These are phyloP conservation scores for Fraxinus ornus DNA, from an alignment of 305 asterid genomes.

Conservation along the genomic window DNA sequence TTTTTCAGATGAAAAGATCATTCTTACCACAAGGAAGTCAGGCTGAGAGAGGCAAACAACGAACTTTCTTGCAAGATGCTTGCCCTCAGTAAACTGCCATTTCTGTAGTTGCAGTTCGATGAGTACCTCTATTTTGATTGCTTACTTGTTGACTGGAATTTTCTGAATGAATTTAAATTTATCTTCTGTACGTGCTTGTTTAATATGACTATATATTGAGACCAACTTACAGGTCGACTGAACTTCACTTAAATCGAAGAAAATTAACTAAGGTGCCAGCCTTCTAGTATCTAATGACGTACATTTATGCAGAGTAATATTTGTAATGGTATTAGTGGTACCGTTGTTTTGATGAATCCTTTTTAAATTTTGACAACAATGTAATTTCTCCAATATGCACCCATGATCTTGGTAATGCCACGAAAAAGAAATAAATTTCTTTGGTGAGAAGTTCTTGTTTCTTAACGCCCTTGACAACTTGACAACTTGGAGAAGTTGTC, in stretches of 20 bases:
- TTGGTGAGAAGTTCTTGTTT: background rate
- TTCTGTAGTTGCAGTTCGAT: too few relatives aligned
- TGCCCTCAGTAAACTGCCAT: background rate
- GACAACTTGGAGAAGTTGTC: background rate
- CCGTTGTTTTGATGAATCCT: background rate
- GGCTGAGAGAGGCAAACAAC: constrained; percentile 57
- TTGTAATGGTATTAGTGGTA: background rate
- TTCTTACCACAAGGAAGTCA: constrained; percentile 61
- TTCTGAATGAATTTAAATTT: background rate
- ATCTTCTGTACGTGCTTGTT: background rate
- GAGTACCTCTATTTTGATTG: background rate
- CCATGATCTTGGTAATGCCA: background rate
- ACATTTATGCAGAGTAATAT: background rate
- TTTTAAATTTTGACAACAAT: background rate
- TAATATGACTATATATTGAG: background rate
- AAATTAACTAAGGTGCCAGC: background rate
- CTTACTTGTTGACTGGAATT: background rate
- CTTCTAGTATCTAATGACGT: background rate
- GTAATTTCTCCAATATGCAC: background rate
- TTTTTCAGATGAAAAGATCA: constrained; percentile 77
- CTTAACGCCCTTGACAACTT: background rate
- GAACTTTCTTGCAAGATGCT: constrained; percentile 52
- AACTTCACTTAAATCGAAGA: background rate
- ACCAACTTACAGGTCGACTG: background rate
- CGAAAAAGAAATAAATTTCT: background rate